Evolutionary conservation across 1,284 basidiomycete genomes (phyloP).

Genomic region (Cystobasidium pallidum): DNA sequence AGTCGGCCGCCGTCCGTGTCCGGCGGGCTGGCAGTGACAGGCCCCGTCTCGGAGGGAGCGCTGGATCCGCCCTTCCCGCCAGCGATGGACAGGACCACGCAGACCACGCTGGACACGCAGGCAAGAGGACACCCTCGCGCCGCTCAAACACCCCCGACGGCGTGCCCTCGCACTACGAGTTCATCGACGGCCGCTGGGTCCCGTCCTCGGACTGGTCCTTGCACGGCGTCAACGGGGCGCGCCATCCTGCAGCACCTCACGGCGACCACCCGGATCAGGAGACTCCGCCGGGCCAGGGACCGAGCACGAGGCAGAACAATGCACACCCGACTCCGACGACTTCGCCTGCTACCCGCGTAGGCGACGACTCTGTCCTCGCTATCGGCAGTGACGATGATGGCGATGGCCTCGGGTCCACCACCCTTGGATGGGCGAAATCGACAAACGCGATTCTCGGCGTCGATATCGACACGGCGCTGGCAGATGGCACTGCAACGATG

Average conservation of each 20-base stretch:
- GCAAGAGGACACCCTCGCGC: not conserved
- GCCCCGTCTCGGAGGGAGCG: not conserved
- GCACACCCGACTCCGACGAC: not conserved
- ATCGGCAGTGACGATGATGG: not conserved
- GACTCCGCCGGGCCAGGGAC: not conserved
- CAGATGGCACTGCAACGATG: not conserved
- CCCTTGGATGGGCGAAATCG: constrained; percentile 38
- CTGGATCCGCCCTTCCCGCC: constrained; percentile 4
- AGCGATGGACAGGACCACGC: not conserved
- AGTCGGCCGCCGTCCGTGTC: not conserved
- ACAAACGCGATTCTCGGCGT: constrained; percentile 38
- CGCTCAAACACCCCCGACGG: constrained; percentile 21
- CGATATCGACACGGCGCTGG: constrained; percentile 10
- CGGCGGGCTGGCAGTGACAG: not conserved
- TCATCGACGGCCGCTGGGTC: constrained; percentile 39
- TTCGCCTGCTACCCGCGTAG: not conserved
- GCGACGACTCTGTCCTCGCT: not conserved
- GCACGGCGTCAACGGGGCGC: constrained; percentile 16
- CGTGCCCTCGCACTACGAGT: constrained; percentile 28
- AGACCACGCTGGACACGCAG: not conserved
- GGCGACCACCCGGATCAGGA: not conserved
- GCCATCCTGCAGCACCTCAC: no score
- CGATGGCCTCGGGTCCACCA: not conserved
- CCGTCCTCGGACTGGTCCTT: constrained; percentile 34
- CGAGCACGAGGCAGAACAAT: constrained; percentile 5